phyloP scores from a whole-genome alignment of 495 filamentous ascomycete genomes.

The Aspergillus bridgeri region DNA sequence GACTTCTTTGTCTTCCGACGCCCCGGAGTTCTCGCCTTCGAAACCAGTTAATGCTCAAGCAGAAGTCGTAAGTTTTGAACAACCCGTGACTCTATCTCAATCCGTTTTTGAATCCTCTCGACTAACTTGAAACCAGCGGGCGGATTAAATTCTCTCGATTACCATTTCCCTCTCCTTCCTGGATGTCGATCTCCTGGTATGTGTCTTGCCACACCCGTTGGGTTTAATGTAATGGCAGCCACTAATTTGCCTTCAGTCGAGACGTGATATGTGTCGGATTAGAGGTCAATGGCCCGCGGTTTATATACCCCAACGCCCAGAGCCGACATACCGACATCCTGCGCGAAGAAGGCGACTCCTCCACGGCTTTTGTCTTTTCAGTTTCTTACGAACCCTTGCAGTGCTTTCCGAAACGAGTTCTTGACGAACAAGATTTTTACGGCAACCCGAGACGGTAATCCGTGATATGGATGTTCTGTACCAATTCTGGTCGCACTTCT shows the following conservation, averaged over 20 bases:
- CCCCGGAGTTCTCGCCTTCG: slow-evolving; percentile 72
- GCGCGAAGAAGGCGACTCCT: slow-evolving; percentile 44
- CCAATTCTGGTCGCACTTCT: slow-evolving; percentile 75
- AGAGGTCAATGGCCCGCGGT: slow-evolving; percentile 1
- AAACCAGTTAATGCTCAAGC: slow-evolving; percentile 30
- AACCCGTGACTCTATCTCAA: slow-evolving; percentile 35
- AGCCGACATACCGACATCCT: slow-evolving; percentile 28
- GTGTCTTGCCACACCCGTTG: slow-evolving; percentile 1
- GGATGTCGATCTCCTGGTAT: slow-evolving; percentile 16
- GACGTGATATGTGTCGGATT: slow-evolving; percentile 4
- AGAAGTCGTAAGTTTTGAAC: slow-evolving; percentile 43
- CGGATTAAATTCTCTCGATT: slow-evolving; percentile 22
- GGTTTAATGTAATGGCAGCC: neutral
- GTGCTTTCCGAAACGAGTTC: slow-evolving; percentile 42
- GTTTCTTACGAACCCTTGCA: slow-evolving; percentile 52
- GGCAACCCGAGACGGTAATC: slow-evolving; percentile 44
- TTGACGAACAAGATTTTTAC: slow-evolving; percentile 52
- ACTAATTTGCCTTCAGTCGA: slow-evolving; percentile 7
- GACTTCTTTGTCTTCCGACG: slow-evolving; percentile 66
- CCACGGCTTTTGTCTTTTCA: slow-evolving; percentile 34
- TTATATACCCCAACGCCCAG: slow-evolving; percentile 1
- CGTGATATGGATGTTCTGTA: slow-evolving; percentile 66
- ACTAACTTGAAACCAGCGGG: slow-evolving; percentile 46
- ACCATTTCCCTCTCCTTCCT: slow-evolving; percentile 8
- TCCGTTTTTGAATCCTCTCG: slow-evolving; percentile 29